Conservation (phyloP, 129 eudicot genomes). For the Centella asiatica region DNA sequence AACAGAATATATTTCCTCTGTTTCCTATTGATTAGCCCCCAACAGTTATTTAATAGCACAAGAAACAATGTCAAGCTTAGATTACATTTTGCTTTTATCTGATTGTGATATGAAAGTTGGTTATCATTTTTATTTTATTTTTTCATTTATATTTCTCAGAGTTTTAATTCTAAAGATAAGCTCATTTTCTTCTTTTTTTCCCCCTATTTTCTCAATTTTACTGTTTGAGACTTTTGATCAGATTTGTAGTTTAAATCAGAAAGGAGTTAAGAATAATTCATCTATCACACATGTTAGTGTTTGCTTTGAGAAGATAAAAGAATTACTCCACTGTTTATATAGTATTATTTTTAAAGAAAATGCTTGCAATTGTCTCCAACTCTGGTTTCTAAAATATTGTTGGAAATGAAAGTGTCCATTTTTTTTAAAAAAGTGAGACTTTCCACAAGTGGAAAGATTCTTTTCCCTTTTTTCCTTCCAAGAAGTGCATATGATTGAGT, state of each 20-base stretch:
- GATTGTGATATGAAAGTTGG: not conserved
- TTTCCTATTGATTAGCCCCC: not conserved
- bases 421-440: slow-evolving; percentile 5
- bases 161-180: not conserved
- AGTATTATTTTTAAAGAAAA: not conserved
- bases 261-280: not conserved
- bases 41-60: not conserved
- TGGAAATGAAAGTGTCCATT: slow-evolving; percentile 17
- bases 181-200: not conserved
- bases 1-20: slow-evolving; percentile 5
- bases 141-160: not conserved
- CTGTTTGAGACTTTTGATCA: not conserved
- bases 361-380: not conserved
- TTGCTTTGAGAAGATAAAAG: not conserved
- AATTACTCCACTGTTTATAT: not conserved
- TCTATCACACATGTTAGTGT: not conserved
- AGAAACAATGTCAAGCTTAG: not conserved
- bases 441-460: slow-evolving; percentile 30
- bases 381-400: too few species aligned
- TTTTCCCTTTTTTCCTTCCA: slow-evolving; percentile 4
- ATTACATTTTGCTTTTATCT: not conserved
- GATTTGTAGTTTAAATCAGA: not conserved
- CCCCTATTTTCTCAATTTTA: not conserved
- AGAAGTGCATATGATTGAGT: slow-evolving; percentile 13
- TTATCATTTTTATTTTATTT: not conserved